These are phyloP conservation scores for Acer campestre DNA, from an alignment of 345 rosid species.

Conservation along the genomic window DNA sequence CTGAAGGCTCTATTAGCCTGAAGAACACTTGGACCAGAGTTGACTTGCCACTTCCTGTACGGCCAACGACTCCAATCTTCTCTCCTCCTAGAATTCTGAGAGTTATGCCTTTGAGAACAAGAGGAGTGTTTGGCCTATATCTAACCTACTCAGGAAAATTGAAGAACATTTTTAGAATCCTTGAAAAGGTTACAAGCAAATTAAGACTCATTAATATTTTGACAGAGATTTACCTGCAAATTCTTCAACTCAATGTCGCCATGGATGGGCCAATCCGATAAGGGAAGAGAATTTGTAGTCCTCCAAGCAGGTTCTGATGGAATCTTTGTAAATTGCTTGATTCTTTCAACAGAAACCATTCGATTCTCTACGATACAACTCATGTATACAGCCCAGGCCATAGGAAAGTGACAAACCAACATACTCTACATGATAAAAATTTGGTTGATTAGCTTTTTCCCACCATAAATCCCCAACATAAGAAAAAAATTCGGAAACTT, in stretches of 20 bases:
- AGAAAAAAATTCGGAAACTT: not conserved
- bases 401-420: conserved; percentile 90
- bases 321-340: conserved; percentile 79
- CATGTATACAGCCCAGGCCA: conserved; percentile 71
- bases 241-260: conserved; percentile 73
- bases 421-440: conserved; percentile 49
- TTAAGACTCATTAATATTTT: not conserved
- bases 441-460: not conserved
- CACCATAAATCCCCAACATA: not conserved
- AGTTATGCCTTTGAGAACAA: conserved; percentile 81
- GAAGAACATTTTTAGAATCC: not conserved
- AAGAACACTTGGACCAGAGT: conserved; percentile 87
- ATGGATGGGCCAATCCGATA: conserved; percentile 68
- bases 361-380: conserved; percentile 88
- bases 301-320: conserved; percentile 78
- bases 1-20: conserved; percentile 86
- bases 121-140: conserved; percentile 79
- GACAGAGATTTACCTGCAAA: conserved; percentile 54
- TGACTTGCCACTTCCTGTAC: conserved; percentile 95
- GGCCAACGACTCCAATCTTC: conserved; percentile 86
- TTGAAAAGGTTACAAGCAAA: not conserved
- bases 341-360: conserved; percentile 94
- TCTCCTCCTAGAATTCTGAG: conserved; percentile 78
- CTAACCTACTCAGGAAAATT: conserved; percentile 52
- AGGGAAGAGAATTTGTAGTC: conserved; percentile 54